Evolutionary conservation across 2,329 filamentous ascomycete genomes (phyloP).

Genomic region (Cylindrodendrum hubeiense): DNA sequence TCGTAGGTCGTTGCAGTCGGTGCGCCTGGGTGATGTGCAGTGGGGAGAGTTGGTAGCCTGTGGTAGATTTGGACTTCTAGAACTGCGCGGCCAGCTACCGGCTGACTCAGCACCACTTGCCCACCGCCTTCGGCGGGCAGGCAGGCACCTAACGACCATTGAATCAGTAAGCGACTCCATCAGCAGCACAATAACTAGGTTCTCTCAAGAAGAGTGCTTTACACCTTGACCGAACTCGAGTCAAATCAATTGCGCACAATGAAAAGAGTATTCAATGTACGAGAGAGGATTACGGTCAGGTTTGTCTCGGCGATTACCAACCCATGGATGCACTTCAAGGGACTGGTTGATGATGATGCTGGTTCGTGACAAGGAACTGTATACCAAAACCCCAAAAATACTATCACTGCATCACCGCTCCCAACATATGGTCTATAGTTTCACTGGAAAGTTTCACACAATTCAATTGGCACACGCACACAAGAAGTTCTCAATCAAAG

Average conservation of each 20-base stretch:
- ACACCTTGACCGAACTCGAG: neutral
- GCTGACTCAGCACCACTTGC: slow-evolving; percentile 39
- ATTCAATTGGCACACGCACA: neutral
- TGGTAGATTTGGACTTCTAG: slow-evolving; percentile 47
- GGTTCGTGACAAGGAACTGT: neutral
- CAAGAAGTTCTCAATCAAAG: slow-evolving; percentile 24
- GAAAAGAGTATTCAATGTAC: too few relatives aligned
- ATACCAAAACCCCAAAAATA: neutral
- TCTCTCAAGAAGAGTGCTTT: too few relatives aligned
- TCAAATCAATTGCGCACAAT: too few relatives aligned
- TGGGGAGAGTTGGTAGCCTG: slow-evolving; percentile 52
- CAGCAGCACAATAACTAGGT: too few relatives aligned
- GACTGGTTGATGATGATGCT: neutral
- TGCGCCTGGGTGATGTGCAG: slow-evolving; percentile 51
- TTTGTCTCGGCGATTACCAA: neutral
- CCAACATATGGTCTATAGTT: neutral
- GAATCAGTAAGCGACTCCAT: slow-evolving; percentile 4
- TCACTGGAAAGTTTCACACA: neutral
- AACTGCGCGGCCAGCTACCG: slow-evolving; percentile 29
- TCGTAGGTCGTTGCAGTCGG: slow-evolving; percentile 27
- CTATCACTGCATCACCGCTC: neutral
- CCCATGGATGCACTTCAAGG: neutral
- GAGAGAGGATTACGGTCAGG: too few relatives aligned
- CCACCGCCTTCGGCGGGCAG: slow-evolving; percentile 16
- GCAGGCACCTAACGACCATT: slow-evolving; percentile 5